These are phyloP conservation scores for Penicillium fuscoglaucum DNA, from an alignment of 2,329 filamentous ascomycete species.

Conservation along the genomic window DNA sequence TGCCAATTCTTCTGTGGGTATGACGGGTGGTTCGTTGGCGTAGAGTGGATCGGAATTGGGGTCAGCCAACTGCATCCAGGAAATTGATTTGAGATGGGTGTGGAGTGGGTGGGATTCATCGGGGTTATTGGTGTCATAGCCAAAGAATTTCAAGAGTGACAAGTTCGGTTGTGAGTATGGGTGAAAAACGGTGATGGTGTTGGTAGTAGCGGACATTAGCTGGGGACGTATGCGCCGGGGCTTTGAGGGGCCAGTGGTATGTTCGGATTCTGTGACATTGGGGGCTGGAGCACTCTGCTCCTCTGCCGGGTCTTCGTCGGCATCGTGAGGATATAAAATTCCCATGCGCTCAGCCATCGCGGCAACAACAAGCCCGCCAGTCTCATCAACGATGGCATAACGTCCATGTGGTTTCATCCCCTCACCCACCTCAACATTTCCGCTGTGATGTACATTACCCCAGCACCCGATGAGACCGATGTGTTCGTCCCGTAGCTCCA, in stretches of 20 bases:
- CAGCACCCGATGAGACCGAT: slow-evolving; percentile 80
- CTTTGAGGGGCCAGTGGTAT: slow-evolving; percentile 17
- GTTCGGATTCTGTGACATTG: slow-evolving; percentile 11
- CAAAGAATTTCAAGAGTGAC: slow-evolving; percentile 83
- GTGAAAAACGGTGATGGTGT: slow-evolving; percentile 61
- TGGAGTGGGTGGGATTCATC: slow-evolving; percentile 73
- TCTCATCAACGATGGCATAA: slow-evolving; percentile 85
- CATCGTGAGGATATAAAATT: slow-evolving; percentile 61
- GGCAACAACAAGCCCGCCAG: slow-evolving; percentile 76
- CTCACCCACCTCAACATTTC: slow-evolving; percentile 33
- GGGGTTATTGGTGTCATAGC: slow-evolving; percentile 70
- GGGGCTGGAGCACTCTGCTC: slow-evolving; percentile 5
- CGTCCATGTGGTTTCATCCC: slow-evolving; percentile 53
- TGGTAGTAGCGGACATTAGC: slow-evolving; percentile 51
- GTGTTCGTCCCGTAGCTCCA: slow-evolving; percentile 85
- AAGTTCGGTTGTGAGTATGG: slow-evolving; percentile 79
- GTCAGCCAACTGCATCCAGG: slow-evolving; percentile 86
- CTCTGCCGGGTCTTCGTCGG: slow-evolving; percentile 20
- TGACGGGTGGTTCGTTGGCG: slow-evolving; percentile 60
- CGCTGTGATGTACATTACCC: slow-evolving; percentile 82
- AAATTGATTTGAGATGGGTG: slow-evolving; percentile 77
- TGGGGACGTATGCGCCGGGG: slow-evolving; percentile 30
- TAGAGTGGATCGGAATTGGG: slow-evolving; percentile 76
- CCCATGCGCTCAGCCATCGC: slow-evolving; percentile 88
- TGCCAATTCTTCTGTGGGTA: slow-evolving; percentile 62